Evolutionary conservation across 148 eudicot species (phyloP).

Genomic region (Camellia japonica): DNA sequence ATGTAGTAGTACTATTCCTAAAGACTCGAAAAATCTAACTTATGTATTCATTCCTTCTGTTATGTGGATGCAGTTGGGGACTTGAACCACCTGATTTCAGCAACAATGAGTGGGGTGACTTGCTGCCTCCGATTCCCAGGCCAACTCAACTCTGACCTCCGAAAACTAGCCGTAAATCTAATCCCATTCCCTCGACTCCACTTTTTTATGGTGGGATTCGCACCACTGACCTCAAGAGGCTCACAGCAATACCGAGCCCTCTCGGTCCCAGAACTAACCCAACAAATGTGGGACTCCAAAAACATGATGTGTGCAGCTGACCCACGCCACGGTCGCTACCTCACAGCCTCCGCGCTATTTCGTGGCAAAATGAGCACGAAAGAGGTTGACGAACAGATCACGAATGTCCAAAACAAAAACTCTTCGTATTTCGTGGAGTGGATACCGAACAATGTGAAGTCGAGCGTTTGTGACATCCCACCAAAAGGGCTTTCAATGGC

Average conservation of each 20-base stretch:
- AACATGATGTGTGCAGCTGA: slow-evolving; percentile 51
- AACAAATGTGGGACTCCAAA: slow-evolving; percentile 41
- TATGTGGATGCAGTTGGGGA: background rate
- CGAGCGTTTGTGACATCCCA: slow-evolving; percentile 31
- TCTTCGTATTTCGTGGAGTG: slow-evolving; percentile 34
- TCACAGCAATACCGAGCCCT: slow-evolving; percentile 24
- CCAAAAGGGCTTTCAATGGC: slow-evolving; percentile 29
- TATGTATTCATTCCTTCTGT: background rate
- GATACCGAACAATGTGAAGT: slow-evolving; percentile 38
- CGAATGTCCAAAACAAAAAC: slow-evolving; percentile 29
- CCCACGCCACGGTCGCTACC: slow-evolving; percentile 30
- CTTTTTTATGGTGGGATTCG: slow-evolving; percentile 41
- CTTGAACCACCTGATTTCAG: slow-evolving; percentile 34
- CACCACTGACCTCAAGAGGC: slow-evolving; percentile 33
- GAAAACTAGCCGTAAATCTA: slow-evolving; percentile 37
- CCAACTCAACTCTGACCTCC: slow-evolving; percentile 35
- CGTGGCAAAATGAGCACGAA: slow-evolving; percentile 32
- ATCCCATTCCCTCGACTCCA: slow-evolving; percentile 37
- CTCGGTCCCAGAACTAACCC: slow-evolving; percentile 25
- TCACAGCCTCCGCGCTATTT: slow-evolving; percentile 31
- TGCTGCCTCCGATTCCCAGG: slow-evolving; percentile 39
- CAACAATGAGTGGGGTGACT: slow-evolving; percentile 41
- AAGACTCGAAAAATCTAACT: too few relatives aligned
- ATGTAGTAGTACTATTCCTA: too few relatives aligned
- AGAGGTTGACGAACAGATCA: slow-evolving; percentile 28